Base-by-base conservation (phyloP, 306 rosid species). In the Trifolium dubium region DNA sequence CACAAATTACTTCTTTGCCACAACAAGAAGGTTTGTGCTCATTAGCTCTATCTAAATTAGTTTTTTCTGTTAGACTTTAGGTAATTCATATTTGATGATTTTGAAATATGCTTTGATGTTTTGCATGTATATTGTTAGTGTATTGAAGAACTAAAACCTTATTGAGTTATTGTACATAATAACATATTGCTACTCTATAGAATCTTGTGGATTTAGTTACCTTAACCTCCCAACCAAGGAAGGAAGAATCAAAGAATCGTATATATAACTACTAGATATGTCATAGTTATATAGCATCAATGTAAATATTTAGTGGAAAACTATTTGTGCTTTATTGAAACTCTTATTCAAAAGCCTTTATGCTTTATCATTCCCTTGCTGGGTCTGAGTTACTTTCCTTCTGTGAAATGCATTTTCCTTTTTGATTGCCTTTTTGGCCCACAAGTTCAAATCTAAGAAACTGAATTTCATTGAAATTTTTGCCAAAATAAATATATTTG, bases 11-110 rank as follows among this genome's bases (percentile, higher is more conserved):
- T 81, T 77, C 87, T 69, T 83, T 91, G 4, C 77, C 78, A 28
- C 23, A 10, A 28, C 23, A 10, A 53, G 79, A 31, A 86, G 93
- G 97, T 92, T 75, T 63, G 85, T 78, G 78, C 60, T 47, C 17
- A 17, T 46, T 71, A 41, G 54, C 71, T 81, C 18, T 50, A 3
- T 80, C 39, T 23, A 13, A 47, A 51, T 73, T 54, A 43, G 49
- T 69, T 66, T 70, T 17, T 69, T 53, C 58, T 65, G 59, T 75
- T 44, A 29, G 39, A 30, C 11, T 72, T 75, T 39, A 31, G 40
- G 54, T 2, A 67, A n/a, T 23, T 23, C 23, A 23, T 23, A 23
- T 13, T 77, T 68, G 62, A 67, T 75, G 49, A 12, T 10, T 40
- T 40, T 46, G 3, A 50, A 64, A 28, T 43, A 23, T 59, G 59